Evolutionary conservation across 345 rosid species (phyloP), one percentile per base, ranked within the genome.

Genomic region (Moricandia arvensis): DNA sequence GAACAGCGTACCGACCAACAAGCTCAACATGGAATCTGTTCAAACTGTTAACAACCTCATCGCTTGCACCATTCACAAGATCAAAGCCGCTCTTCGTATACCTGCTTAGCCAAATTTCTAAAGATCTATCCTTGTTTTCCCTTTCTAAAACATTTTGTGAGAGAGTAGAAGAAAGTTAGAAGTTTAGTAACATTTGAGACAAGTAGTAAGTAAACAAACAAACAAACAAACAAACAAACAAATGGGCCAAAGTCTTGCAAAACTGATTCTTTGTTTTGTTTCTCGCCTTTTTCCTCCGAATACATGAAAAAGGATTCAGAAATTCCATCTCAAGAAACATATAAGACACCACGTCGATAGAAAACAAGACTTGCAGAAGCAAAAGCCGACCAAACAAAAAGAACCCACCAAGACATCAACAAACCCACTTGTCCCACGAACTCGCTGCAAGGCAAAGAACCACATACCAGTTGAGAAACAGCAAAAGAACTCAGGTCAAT

Each of bases 391-490:
- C 87, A 90, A 61, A 90, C 81, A 76, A 90, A 90, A 30, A 88
- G 54, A 64, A 91, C 90, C 97, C 95, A 91, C 98, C 98, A 94
- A 69, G 97, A 88, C 89, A 94, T 61, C 71, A 91, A 81, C 81
- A 91, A 77, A 63, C 86, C 79, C 5, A 78, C 81, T 82, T 85
- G 86, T 73, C 63, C 79, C 64, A 82, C 31, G 81, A 88, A 71
- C 63, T 78, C 84, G 16, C 84, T 77, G 80, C 91, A 89, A 71
- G 94, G 84, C 68, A 84, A 76, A 35, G 86, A 84, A 65, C 76
- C 81, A 73, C 91, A 86, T 49, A 84, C 79, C 69, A 75, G 24
- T 12, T 55, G 73, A 17, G 83, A 73, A 43, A 75, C 84, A 72
- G 74, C 79, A 37, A 85, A 70, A 8, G 89, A 80, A 66, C 63